phyloP scores from a whole-genome alignment of 164 flowering plant genomes.

The Magnolia changhungtana region DNA sequence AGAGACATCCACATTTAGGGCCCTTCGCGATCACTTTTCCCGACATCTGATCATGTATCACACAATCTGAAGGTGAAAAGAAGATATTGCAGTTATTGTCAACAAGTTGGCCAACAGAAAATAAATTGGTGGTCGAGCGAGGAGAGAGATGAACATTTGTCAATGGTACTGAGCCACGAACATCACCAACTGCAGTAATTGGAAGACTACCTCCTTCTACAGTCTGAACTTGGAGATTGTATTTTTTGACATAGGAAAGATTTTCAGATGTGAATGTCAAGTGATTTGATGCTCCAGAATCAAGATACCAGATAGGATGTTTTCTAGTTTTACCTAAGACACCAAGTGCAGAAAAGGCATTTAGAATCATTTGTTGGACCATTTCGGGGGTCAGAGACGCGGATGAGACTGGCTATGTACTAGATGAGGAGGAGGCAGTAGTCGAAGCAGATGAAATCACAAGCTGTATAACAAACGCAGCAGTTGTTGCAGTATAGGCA shows the following conservation, averaged over 20 bases:
- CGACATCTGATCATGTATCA: no score
- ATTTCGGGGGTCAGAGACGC: no score
- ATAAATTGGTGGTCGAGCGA: neutral
- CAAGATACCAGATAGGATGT: no score
- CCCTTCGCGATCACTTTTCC: neutral
- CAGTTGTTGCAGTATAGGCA: neutral
- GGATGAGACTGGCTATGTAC: neutral
- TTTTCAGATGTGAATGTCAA: neutral
- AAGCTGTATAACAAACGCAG: neutral
- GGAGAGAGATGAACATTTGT: neutral
- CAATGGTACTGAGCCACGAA: neutral
- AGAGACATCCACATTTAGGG: neutral
- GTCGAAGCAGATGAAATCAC: neutral
- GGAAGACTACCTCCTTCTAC: neutral
- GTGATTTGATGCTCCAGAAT: no score
- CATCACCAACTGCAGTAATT: neutral
- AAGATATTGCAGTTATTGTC: no score
- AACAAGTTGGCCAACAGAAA: no score
- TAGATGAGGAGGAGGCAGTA: neutral
- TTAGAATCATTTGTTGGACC: no score
- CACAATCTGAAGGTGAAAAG: no score
- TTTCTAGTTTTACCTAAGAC: no score
- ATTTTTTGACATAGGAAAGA: neutral
- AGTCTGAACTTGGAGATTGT: neutral
- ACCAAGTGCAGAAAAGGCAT: no score